These are phyloP conservation scores for Barnettozyma hawaiiensis DNA, from an alignment of 1,139 yeast genomes.

Conservation along the genomic window DNA sequence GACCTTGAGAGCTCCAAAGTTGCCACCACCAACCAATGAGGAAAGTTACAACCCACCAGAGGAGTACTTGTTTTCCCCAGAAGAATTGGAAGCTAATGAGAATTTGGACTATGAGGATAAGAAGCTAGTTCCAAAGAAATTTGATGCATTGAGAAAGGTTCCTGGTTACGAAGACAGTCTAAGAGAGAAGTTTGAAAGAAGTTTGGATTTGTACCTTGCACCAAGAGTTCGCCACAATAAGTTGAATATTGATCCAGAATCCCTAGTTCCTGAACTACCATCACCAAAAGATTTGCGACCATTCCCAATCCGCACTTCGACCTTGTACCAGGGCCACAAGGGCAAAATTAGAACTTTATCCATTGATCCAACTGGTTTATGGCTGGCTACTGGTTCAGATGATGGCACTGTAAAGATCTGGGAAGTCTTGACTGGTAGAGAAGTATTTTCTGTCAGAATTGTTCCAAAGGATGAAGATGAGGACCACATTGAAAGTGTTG, in stretches of 20 bases:
- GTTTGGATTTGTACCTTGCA: slow-evolving; percentile 88
- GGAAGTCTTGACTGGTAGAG: slow-evolving; percentile 95
- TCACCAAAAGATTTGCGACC: slow-evolving; percentile 96
- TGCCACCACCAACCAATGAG: slow-evolving; percentile 94
- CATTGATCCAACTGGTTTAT: slow-evolving; percentile 84
- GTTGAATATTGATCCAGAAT: slow-evolving; percentile 92
- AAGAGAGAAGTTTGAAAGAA: slow-evolving; percentile 90
- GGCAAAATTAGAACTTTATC: slow-evolving; percentile 79
- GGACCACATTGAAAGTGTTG: slow-evolving; percentile 75
- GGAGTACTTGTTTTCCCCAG: slow-evolving; percentile 77
- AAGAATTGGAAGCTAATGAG: slow-evolving; percentile 64
- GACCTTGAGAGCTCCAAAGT: slow-evolving; percentile 91
- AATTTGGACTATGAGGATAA: slow-evolving; percentile 68
- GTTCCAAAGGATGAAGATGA: slow-evolving; percentile 36
- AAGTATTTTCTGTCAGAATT: slow-evolving; percentile 63
- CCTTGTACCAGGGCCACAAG: slow-evolving; percentile 74
- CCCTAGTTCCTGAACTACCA: slow-evolving; percentile 92
- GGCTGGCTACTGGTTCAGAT: slow-evolving; percentile 97
- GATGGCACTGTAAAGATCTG: slow-evolving; percentile 94
- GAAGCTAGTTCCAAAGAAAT: slow-evolving; percentile 80
- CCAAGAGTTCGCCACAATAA: slow-evolving; percentile 93
- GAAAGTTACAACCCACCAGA: slow-evolving; percentile 97
- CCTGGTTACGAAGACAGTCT: slow-evolving; percentile 87
- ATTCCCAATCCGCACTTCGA: slow-evolving; percentile 92
- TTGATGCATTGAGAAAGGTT: slow-evolving; percentile 75